phyloP scores from a whole-genome alignment of 495 filamentous ascomycete species.

The Trichoderma reesei region DNA sequence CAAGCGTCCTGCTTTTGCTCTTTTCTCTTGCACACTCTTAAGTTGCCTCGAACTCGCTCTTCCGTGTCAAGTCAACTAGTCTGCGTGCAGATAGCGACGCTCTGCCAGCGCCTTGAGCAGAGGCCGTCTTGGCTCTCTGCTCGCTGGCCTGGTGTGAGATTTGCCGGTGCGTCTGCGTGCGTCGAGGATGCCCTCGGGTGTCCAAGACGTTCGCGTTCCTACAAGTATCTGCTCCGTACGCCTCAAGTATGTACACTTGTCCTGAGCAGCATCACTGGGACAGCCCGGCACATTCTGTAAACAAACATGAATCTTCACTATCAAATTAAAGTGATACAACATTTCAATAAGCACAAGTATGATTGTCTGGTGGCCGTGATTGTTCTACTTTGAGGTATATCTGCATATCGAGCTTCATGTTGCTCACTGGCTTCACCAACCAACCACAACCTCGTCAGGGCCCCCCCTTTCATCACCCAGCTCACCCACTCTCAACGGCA shows the following conservation, averaged over 20 bases:
- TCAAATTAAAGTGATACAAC: not conserved
- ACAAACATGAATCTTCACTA: not conserved
- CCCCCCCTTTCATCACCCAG: not conserved
- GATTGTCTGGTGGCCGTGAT: too few relatives aligned
- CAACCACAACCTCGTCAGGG: not conserved
- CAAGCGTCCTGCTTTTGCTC: not conserved
- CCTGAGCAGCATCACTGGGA: not conserved
- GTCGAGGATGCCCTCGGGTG: not conserved
- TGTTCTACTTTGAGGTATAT: not conserved
- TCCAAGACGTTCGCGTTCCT: not conserved
- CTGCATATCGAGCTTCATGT: not conserved
- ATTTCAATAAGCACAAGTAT: too few relatives aligned
- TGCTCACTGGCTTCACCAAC: not conserved
- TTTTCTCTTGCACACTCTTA: slow-evolving; percentile 66
- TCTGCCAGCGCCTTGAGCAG: slow-evolving; percentile 9
- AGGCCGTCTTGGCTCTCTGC: slow-evolving; percentile 11
- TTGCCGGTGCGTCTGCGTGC: not conserved
- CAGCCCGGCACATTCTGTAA: not conserved
- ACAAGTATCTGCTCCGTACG: slow-evolving; percentile 7
- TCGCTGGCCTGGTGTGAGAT: not conserved
- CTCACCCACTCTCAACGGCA: not conserved
- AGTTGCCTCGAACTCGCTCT: slow-evolving; percentile 69
- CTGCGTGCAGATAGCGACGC: slow-evolving; percentile 79
- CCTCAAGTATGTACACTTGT: not conserved
- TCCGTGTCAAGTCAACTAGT: slow-evolving; percentile 85